Evolutionary conservation across 2,329 filamentous ascomycete genomes (phyloP).

Genomic region (Xylaria multiplex): DNA sequence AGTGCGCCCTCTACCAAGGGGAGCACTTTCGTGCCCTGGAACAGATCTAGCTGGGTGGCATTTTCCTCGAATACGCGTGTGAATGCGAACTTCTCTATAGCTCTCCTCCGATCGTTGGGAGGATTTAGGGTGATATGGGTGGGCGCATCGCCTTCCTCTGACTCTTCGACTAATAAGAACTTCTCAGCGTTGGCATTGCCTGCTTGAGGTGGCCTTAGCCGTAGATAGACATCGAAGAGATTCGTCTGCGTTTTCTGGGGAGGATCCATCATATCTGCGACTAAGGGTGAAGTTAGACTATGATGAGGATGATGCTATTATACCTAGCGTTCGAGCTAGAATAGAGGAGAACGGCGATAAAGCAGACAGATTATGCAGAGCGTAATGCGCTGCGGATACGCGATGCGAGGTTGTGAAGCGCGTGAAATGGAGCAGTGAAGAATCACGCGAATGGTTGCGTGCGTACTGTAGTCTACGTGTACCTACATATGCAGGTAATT

Average conservation of each 20-base stretch:
- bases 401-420: conserved; percentile 1
- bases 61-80: conserved; percentile 92
- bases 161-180: conserved; percentile 80
- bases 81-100: conserved; percentile 93
- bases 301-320: conserved; percentile 1
- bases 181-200: conserved; percentile 64
- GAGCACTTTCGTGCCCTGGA: conserved; percentile 80
- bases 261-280: conserved; percentile 52
- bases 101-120: conserved; percentile 84
- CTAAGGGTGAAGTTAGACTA: conserved; percentile 8
- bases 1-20: conserved; percentile 84
- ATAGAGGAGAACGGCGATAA: not conserved
- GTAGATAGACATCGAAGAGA: conserved; percentile 92
- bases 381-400: not conserved
- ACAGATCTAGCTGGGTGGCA: conserved; percentile 85
- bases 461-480: too few relatives aligned
- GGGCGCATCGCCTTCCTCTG: conserved; percentile 58
- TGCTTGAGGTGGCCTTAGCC: conserved; percentile 75
- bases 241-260: conserved; percentile 59
- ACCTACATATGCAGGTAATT: conserved; percentile 2
- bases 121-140: conserved; percentile 82
- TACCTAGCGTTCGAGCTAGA: not conserved
- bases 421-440: conserved; percentile 14
- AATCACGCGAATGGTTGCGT: not conserved
- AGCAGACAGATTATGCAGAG: not conserved